Conservation (phyloP, 2,329 filamentous ascomycete species). For the Colletotrichum gloeosporioides region DNA sequence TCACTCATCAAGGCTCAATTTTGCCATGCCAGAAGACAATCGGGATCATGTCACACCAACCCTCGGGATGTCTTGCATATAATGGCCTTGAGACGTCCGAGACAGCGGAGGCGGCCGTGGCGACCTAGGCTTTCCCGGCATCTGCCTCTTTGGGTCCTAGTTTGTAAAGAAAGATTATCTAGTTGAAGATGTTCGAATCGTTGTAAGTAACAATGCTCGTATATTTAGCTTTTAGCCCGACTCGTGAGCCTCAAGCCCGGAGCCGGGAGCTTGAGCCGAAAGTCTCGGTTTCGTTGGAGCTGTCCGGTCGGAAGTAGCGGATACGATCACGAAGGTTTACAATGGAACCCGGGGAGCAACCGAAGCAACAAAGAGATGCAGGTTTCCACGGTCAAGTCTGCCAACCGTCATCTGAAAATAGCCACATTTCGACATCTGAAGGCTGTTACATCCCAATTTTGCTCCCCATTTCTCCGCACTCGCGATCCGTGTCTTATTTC, state of each 20-base stretch:
- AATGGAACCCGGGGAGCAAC: neutral
- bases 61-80: neutral
- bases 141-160: neutral
- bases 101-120: neutral
- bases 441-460: neutral
- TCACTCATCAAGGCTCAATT: neutral
- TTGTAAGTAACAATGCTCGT: neutral
- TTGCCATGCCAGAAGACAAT: neutral
- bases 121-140: neutral
- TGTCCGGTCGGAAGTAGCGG: neutral
- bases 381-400: neutral
- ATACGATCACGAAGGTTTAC: neutral
- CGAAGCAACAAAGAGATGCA: neutral
- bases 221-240: neutral
- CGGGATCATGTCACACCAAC: neutral
- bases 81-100: neutral
- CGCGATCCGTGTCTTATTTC: neutral
- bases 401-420: neutral
- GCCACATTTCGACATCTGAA: neutral
- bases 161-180: neutral
- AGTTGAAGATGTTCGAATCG: neutral
- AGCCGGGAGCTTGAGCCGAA: neutral
- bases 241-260: neutral
- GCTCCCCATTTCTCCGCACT: neutral
- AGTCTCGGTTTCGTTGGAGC: neutral